phyloP scores from a whole-genome alignment of 1,284 basidiomycete genomes.

The Schizophyllum commune region DNA sequence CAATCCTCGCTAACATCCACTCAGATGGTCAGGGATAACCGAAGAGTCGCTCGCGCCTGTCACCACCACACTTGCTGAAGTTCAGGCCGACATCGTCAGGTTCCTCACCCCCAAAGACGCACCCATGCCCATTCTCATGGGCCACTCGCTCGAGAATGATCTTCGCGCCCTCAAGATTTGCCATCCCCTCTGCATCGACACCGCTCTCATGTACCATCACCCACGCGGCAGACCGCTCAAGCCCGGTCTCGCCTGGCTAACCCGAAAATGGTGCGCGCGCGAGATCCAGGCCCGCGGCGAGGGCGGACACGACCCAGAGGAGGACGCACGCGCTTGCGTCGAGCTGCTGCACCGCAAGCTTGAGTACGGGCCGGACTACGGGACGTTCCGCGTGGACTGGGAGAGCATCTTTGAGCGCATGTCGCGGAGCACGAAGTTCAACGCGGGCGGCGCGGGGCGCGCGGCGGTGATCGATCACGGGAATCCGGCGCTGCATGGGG shows the following conservation, averaged over 20 bases:
- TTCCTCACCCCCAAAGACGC: conserved; percentile 26
- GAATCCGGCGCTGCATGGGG: conserved; percentile 75
- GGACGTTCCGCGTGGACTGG: conserved; percentile 76
- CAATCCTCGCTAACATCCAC: neutral
- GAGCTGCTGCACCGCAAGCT: conserved; percentile 80
- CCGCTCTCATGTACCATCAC: conserved; percentile 82
- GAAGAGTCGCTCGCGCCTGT: conserved; percentile 57
- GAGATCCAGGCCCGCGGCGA: conserved; percentile 78
- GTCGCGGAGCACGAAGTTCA: conserved; percentile 36
- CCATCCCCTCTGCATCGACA: conserved; percentile 84
- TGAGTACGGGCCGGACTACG: conserved; percentile 72
- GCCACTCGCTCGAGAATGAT: conserved; percentile 91
- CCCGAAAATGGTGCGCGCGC: conserved; percentile 80
- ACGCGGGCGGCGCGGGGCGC: conserved; percentile 32
- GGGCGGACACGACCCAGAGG: conserved; percentile 85
- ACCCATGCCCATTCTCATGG: conserved; percentile 79
- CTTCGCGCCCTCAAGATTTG: conserved; percentile 77
- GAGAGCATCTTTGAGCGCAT: conserved; percentile 86
- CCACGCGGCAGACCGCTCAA: conserved; percentile 86
- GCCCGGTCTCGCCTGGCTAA: conserved; percentile 87
- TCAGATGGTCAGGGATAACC: conserved; percentile 88
- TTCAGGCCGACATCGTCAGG: conserved; percentile 56
- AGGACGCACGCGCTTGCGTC: conserved; percentile 82
- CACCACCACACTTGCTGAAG: conserved; percentile 68
- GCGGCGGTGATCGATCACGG: conserved; percentile 80